These are phyloP conservation scores for Filobasidium floriforme DNA, from an alignment of 768 basidiomycete genomes.

Conservation along the genomic window DNA sequence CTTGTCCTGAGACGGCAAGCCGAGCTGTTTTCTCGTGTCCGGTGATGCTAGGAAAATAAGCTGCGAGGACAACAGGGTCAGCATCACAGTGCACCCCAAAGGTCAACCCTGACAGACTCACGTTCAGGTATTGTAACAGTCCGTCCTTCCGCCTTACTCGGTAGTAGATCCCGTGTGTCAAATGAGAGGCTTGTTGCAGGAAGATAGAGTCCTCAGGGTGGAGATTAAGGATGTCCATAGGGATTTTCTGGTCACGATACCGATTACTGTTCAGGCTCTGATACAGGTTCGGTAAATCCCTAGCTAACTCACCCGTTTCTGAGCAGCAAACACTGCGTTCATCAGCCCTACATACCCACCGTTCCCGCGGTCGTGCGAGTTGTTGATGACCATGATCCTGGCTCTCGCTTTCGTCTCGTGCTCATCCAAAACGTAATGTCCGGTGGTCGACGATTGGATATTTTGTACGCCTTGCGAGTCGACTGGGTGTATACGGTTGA, in stretches of 20 bases:
- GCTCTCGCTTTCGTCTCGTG: slow-evolving; percentile 47
- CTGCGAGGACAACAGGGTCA: slow-evolving; percentile 48
- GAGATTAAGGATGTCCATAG: slow-evolving; percentile 91
- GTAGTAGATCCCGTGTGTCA: slow-evolving; percentile 91
- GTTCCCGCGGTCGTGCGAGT: slow-evolving; percentile 59
- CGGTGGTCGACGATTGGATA: slow-evolving; percentile 30
- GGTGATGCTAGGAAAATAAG: slow-evolving; percentile 73
- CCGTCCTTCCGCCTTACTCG: slow-evolving; percentile 70
- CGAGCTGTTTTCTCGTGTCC: slow-evolving; percentile 64
- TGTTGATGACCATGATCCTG: slow-evolving; percentile 70
- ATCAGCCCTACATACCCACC: slow-evolving; percentile 90
- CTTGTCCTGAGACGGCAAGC: slow-evolving; percentile 84
- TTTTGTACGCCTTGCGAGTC: slow-evolving; percentile 27
- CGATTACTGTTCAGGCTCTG: not conserved
- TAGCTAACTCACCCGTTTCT: slow-evolving; percentile 63
- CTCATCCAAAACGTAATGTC: slow-evolving; percentile 21
- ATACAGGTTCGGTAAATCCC: slow-evolving; percentile 32
- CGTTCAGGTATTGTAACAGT: slow-evolving; percentile 85
- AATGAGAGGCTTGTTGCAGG: slow-evolving; percentile 90
- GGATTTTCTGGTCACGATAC: slow-evolving; percentile 63
- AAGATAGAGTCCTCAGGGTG: slow-evolving; percentile 86
- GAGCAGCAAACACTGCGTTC: slow-evolving; percentile 98
- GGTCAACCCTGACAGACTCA: slow-evolving; percentile 40
- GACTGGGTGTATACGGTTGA: slow-evolving; percentile 54
- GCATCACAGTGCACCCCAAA: not conserved